Percentiles rank a stretch among this genome's conserved stretches.
Conservation (phyloP, 1,284 basidiomycete genomes). For the Puccinia novopanici region DNA sequence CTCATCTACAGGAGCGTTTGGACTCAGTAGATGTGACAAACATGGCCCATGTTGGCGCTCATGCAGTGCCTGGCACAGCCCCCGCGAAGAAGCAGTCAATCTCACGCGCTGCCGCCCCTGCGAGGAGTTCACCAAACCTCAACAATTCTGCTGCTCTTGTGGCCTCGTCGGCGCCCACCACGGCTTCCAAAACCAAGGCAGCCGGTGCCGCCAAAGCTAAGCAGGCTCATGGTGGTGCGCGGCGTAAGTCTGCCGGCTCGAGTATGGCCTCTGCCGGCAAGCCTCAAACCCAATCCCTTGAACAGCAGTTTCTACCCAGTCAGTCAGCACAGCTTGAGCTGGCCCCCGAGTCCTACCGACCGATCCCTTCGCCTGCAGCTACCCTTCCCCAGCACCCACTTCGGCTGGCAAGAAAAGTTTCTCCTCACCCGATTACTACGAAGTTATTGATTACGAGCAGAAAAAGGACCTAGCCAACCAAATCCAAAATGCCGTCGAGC, state of each 20-base stretch:
- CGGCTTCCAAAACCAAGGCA: neutral
- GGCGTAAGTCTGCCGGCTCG: too few species aligned
- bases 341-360: slow-evolving; percentile 27
- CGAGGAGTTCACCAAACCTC: slow-evolving; percentile 26
- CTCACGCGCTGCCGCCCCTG: neutral
- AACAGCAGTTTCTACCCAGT: neutral
- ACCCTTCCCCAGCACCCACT: too few species aligned
- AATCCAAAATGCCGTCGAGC: too few species aligned
- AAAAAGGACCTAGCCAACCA: too few species aligned
- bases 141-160: neutral
- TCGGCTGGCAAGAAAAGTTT: neutral
- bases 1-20: slow-evolving; percentile 21
- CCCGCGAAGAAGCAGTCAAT: slow-evolving; percentile 36
- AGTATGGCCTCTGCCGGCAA: slow-evolving; percentile 2
- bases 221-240: too few species aligned
- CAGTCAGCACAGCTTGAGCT: slow-evolving; percentile 23
- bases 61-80: slow-evolving; percentile 11
- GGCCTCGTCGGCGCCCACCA: neutral
- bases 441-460: slow-evolving; percentile 83
- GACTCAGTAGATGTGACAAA: neutral
- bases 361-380: slow-evolving; percentile 53
- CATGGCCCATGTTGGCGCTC: neutral
- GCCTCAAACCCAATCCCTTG: slow-evolving; percentile 10
- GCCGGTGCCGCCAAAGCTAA: neutral
- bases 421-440: slow-evolving; percentile 62